Conservation (phyloP, 164 flowering plant genomes). For the Umbellularia californica region DNA sequence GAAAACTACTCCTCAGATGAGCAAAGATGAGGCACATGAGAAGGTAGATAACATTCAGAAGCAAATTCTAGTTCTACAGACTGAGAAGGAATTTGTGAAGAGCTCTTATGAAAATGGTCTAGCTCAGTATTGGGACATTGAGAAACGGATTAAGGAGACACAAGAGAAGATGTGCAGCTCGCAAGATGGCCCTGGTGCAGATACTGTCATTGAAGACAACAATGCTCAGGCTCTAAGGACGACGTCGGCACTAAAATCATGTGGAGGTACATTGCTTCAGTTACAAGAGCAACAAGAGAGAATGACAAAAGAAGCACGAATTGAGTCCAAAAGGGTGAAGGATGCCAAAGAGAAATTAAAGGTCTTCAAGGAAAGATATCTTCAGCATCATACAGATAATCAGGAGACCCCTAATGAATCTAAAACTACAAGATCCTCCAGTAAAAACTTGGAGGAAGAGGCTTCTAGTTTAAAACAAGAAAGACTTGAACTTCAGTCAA, state of each 20-base stretch:
- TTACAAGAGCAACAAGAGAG: constrained; percentile 49
- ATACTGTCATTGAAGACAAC: constrained; percentile 52
- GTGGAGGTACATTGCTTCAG: constrained; percentile 43
- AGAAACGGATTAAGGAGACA: constrained; percentile 44
- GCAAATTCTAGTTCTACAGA: constrained; percentile 58
- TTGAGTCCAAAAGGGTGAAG: constrained; percentile 39
- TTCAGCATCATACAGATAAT: constrained; percentile 7
- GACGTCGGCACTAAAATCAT: constrained; percentile 53
- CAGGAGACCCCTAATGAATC: not conserved
- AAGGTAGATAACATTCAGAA: constrained; percentile 62
- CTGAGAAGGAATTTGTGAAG: constrained; percentile 75
- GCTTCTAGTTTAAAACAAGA: constrained; percentile 15
- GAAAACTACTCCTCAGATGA: constrained; percentile 15
- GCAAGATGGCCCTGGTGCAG: constrained; percentile 66
- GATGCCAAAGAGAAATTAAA: constrained; percentile 40
- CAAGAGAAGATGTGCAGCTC: constrained; percentile 43
- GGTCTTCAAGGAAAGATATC: constrained; percentile 22
- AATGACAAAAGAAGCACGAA: constrained; percentile 36
- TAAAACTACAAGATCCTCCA: not conserved
- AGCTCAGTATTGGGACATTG: constrained; percentile 65
- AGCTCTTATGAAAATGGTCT: constrained; percentile 48
- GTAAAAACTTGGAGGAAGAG: constrained; percentile 10
- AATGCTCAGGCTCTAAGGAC: constrained; percentile 74
- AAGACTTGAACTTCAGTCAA: constrained; percentile 17
- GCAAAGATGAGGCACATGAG: constrained; percentile 26